phyloP scores from a whole-genome alignment of 169 alveolate genomes.

The Cryptosporidium xiaoi region DNA sequence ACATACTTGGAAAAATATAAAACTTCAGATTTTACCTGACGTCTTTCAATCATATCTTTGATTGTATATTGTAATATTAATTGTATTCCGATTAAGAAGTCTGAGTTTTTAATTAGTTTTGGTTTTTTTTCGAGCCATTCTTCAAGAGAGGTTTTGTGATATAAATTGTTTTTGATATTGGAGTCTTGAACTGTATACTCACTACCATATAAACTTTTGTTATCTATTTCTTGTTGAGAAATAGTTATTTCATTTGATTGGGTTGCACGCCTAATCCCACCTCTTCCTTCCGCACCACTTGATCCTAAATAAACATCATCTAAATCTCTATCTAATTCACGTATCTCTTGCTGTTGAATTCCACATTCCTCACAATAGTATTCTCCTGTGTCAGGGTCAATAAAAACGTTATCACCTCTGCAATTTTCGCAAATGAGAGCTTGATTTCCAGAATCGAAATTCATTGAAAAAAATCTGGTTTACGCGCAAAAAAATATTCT shows the following conservation, averaged over 20 bases:
- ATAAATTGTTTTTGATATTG: background rate
- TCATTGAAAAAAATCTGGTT: slow-evolving; percentile 3
- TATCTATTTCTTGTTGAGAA: background rate
- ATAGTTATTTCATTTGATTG: slow-evolving; percentile 32
- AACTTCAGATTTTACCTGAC: slow-evolving; percentile 17
- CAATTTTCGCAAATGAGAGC: slow-evolving; percentile 63
- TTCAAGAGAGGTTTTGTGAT: slow-evolving; percentile 18
- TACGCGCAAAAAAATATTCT: slow-evolving; percentile 8
- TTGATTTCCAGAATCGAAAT: background rate
- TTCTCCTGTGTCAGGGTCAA: slow-evolving; percentile 72
- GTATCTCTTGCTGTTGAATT: slow-evolving; percentile 69
- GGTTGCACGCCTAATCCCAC: slow-evolving; percentile 66
- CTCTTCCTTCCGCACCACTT: slow-evolving; percentile 57
- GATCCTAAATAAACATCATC: slow-evolving; percentile 69
- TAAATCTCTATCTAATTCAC: slow-evolving; percentile 58
- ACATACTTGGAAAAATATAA: background rate
- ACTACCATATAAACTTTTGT: background rate
- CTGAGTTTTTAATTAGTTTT: slow-evolving; percentile 30
- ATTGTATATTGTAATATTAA: slow-evolving; percentile 34
- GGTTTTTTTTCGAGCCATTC: slow-evolving; percentile 58
- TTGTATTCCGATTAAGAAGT: slow-evolving; percentile 64
- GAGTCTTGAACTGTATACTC: background rate
- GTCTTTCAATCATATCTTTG: slow-evolving; percentile 62
- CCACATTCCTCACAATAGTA: slow-evolving; percentile 72
- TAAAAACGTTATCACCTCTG: slow-evolving; percentile 31